These are phyloP conservation scores for Pyrenochaeta sp. DNA, from an alignment of 2,329 filamentous ascomycete species.

Conservation along the genomic window DNA sequence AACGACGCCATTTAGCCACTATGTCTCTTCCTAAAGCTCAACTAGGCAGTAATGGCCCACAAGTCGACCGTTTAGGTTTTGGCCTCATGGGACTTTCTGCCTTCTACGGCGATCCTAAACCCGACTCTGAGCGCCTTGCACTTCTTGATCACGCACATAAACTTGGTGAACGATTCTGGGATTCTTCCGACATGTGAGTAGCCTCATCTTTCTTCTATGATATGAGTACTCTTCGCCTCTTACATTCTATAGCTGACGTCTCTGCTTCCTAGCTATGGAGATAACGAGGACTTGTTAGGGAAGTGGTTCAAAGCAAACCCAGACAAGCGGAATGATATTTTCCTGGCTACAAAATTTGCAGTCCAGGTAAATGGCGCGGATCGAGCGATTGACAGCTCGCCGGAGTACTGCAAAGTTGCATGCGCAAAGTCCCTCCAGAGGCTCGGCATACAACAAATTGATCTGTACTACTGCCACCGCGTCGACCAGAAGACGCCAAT, in stretches of 20 bases:
- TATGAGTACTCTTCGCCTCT: not conserved
- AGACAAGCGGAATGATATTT: slow-evolving; percentile 56
- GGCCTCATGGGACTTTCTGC: slow-evolving; percentile 62
- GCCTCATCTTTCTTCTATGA: slow-evolving; percentile 7
- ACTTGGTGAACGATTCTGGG: slow-evolving; percentile 54
- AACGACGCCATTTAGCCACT: not conserved
- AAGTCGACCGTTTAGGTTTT: slow-evolving; percentile 61
- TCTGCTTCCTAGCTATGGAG: slow-evolving; percentile 27
- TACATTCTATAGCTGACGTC: not conserved
- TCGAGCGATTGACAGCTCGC: slow-evolving; percentile 47
- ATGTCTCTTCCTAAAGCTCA: slow-evolving; percentile 54
- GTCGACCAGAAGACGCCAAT: slow-evolving; percentile 55
- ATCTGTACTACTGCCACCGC: slow-evolving; percentile 57
- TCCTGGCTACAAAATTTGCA: slow-evolving; percentile 52
- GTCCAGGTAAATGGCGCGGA: slow-evolving; percentile 58
- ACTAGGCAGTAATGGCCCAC: slow-evolving; percentile 62
- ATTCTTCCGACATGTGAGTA: slow-evolving; percentile 39
- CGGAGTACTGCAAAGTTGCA: slow-evolving; percentile 53
- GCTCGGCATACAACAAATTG: slow-evolving; percentile 54
- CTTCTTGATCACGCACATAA: slow-evolving; percentile 62
- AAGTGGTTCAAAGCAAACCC: slow-evolving; percentile 51
- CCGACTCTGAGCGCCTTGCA: slow-evolving; percentile 61
- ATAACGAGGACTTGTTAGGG: slow-evolving; percentile 46
- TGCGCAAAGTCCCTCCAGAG: slow-evolving; percentile 51
- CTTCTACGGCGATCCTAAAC: slow-evolving; percentile 58